Conservation (phyloP, 2,329 filamentous ascomycete genomes). For the Sclerotinia minor region DNA sequence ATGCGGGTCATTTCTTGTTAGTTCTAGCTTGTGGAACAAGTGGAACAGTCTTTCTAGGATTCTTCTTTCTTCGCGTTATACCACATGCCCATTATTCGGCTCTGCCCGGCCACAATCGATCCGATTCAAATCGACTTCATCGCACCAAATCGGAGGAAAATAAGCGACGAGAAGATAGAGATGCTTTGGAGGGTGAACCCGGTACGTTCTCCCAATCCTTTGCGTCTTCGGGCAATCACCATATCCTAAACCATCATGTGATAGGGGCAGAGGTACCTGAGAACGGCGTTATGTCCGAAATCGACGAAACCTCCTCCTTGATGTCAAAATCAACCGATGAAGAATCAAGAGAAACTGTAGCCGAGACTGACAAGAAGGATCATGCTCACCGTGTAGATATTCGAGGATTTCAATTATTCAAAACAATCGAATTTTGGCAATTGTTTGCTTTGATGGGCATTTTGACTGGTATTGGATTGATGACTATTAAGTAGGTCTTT, state of each 20-base stretch:
- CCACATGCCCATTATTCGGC: slow-evolving; percentile 53
- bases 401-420: slow-evolving; percentile 74
- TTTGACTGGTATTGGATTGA: slow-evolving; percentile 89
- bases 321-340: slow-evolving; percentile 58
- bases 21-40: slow-evolving; percentile 80
- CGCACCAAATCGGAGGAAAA: slow-evolving; percentile 50
- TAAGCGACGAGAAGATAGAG: slow-evolving; percentile 44
- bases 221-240: slow-evolving; percentile 39
- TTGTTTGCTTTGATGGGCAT: slow-evolving; percentile 84
- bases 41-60: slow-evolving; percentile 69
- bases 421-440: slow-evolving; percentile 82
- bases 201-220: slow-evolving; percentile 57
- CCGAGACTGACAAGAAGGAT: slow-evolving; percentile 58
- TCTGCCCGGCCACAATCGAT: slow-evolving; percentile 43
- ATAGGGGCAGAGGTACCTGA: slow-evolving; percentile 38
- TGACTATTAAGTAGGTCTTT: slow-evolving; percentile 93
- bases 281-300: slow-evolving; percentile 43
- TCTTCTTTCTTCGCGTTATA: slow-evolving; percentile 81
- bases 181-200: slow-evolving; percentile 53
- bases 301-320: slow-evolving; percentile 78
- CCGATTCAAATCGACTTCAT: slow-evolving; percentile 44
- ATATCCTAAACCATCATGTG: slow-evolving; percentile 39
- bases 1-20: slow-evolving; percentile 78
- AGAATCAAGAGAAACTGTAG: slow-evolving; percentile 50
- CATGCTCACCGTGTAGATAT: slow-evolving; percentile 86